phyloP scores from a whole-genome alignment of 1,284 basidiomycete species.

The Testicularia cyperi region DNA sequence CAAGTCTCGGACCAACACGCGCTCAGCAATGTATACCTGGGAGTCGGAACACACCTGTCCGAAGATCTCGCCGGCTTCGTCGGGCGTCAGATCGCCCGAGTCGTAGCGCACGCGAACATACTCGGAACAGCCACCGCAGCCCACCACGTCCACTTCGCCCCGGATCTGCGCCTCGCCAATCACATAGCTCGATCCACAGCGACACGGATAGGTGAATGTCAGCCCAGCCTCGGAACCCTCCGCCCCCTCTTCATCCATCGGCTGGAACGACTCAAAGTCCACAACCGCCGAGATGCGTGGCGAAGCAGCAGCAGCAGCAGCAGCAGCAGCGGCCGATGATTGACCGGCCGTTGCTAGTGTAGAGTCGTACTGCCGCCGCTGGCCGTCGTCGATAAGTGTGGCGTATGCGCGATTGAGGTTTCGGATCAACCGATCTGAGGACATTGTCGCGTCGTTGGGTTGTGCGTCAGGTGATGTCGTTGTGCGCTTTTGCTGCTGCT shows the following conservation, averaged over 20 bases:
- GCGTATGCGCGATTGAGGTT: conserved; percentile 28
- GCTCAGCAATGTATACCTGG: conserved; percentile 36
- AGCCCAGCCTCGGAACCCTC: not conserved
- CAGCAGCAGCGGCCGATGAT: too few species aligned
- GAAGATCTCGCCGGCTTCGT: conserved; percentile 14
- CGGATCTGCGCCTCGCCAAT: conserved; percentile 15
- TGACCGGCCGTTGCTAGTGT: too few species aligned
- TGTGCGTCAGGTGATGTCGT: too few species aligned
- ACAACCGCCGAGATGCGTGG: conserved; percentile 19
- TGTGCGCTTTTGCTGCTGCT: conserved; percentile 11
- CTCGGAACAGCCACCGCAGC: conserved; percentile 34
- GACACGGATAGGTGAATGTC: conserved; percentile 18
- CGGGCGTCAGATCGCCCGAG: not conserved
- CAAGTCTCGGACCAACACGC: conserved; percentile 26
- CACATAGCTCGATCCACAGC: conserved; percentile 18
- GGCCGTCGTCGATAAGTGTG: conserved; percentile 14
- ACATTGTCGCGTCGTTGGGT: too few species aligned
- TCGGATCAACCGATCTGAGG: conserved; percentile 22
- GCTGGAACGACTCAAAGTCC: conserved; percentile 26
- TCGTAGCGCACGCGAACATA: conserved; percentile 9
- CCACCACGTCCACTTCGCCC: conserved; percentile 11
- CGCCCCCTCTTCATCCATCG: not conserved
- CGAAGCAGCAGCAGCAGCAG: conserved; percentile 2
- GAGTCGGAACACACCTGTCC: conserved; percentile 23
- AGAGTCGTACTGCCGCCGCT: conserved; percentile 15